Conservation (phyloP, 2,329 filamentous ascomycete genomes). For the Pleochaeta shiraiana region DNA sequence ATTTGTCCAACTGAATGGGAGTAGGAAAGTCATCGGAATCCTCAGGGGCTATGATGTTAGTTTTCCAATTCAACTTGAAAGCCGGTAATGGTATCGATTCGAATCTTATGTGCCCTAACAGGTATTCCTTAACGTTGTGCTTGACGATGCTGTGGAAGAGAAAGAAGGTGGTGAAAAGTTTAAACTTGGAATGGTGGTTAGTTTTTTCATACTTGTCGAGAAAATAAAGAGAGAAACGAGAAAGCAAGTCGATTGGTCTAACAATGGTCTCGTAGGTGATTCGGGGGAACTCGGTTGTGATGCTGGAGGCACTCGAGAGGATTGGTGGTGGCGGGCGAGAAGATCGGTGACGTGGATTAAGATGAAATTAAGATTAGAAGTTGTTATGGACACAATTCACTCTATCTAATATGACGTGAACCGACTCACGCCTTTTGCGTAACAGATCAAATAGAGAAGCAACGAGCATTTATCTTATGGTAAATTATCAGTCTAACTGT, state of each 20-base stretch:
- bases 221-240: no score
- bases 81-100: background rate
- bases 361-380: background rate
- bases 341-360: background rate
- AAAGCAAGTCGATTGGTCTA: no score
- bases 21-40: conserved; percentile 87
- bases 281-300: conserved; percentile 92
- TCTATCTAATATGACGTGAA: no score
- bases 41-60: conserved; percentile 89
- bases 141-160: conserved; percentile 93
- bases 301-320: conserved; percentile 67
- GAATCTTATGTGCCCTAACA: conserved; percentile 19
- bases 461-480: no score
- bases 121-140: conserved; percentile 96
- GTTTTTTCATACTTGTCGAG: conserved; percentile 19
- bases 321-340: conserved; percentile 31
- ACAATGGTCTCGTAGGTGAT: no score
- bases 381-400: no score
- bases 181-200: conserved; percentile 75
- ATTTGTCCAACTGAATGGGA: conserved; percentile 94
- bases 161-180: conserved; percentile 81
- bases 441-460: no score
- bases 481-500: no score
- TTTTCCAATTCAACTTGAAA: conserved; percentile 2
- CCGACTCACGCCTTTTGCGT: no score